Evolutionary conservation across 1,284 basidiomycete genomes (phyloP).

Genomic region (Cutaneotrichosporon daszewskae): DNA sequence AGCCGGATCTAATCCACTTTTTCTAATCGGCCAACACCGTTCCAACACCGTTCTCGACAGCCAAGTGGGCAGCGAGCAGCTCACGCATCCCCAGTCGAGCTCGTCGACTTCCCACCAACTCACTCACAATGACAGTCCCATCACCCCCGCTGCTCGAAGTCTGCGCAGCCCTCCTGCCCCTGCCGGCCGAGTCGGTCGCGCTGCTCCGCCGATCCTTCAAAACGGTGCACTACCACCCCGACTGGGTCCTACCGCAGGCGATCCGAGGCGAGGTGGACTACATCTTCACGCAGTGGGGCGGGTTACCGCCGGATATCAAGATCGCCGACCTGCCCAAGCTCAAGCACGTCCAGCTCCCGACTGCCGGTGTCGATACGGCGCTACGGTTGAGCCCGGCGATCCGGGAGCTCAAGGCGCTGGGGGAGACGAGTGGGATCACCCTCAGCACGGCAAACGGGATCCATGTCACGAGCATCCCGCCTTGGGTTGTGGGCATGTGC

Average conservation of each 20-base stretch:
- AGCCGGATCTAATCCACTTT: too few relatives aligned
- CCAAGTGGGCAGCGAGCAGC: too few relatives aligned
- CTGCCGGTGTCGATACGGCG: constrained; percentile 33
- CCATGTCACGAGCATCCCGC: constrained; percentile 41
- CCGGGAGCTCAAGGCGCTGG: constrained; percentile 8
- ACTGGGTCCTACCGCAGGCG: background rate
- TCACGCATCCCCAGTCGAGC: too few relatives aligned
- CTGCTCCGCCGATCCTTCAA: constrained; percentile 28
- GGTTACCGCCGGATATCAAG: constrained; percentile 5
- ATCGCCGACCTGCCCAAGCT: constrained; percentile 27
- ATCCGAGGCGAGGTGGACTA: constrained; percentile 5
- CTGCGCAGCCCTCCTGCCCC: constrained; percentile 12
- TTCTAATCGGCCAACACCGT: too few relatives aligned
- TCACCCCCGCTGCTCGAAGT: constrained; percentile 9
- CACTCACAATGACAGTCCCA: constrained; percentile 1
- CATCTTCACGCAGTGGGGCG: constrained; percentile 11
- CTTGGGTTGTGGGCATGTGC: constrained; percentile 34
- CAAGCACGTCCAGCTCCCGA: constrained; percentile 32
- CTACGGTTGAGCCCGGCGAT: constrained; percentile 14
- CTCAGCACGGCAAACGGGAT: constrained; percentile 39
- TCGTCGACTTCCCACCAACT: background rate
- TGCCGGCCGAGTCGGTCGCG: constrained; percentile 21
- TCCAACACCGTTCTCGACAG: background rate
- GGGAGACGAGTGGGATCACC: constrained; percentile 15
- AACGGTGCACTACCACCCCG: constrained; percentile 31